These are phyloP conservation scores for Pythium guiyangense DNA, from an alignment of 352 stramenopile genomes.

Conservation along the genomic window DNA sequence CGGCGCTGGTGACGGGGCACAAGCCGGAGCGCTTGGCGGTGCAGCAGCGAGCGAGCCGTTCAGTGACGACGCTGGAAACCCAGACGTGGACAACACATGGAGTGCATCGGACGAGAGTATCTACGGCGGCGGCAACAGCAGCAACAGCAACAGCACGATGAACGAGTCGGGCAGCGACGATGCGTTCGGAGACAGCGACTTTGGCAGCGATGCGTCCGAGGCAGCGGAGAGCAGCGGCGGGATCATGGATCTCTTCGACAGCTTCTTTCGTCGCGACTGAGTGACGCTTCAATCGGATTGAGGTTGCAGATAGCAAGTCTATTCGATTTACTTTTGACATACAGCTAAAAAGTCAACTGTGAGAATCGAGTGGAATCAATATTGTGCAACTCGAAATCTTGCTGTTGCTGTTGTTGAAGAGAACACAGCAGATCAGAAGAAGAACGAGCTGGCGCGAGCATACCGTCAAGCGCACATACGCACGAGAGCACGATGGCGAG, in stretches of 20 bases:
- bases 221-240: constrained; percentile 18
- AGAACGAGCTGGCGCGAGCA: too few species aligned
- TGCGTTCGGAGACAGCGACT: constrained; percentile 16
- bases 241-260: constrained; percentile 58
- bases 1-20: constrained; percentile 6
- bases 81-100: constrained; percentile 16
- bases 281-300: neutral
- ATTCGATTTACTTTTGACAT: too few species aligned
- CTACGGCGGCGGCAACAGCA: constrained; percentile 27
- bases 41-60: constrained; percentile 16
- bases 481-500: constrained; percentile 46
- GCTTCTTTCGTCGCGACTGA: constrained; percentile 45
- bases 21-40: constrained; percentile 14
- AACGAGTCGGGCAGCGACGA: constrained; percentile 11
- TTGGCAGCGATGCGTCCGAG: constrained; percentile 13
- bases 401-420: too few species aligned
- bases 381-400: too few species aligned
- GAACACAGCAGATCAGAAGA: too few species aligned
- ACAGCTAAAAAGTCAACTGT: too few species aligned
- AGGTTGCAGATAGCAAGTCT: neutral
- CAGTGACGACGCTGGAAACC: constrained; percentile 1
- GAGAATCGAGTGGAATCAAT: too few species aligned
- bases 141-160: neutral
- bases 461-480: too few species aligned
- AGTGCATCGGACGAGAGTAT: constrained; percentile 45